Evolutionary conservation across 306 rosid genomes (phyloP), one percentile per base, ranked within the genome.

Genomic region (Glycine soja): DNA sequence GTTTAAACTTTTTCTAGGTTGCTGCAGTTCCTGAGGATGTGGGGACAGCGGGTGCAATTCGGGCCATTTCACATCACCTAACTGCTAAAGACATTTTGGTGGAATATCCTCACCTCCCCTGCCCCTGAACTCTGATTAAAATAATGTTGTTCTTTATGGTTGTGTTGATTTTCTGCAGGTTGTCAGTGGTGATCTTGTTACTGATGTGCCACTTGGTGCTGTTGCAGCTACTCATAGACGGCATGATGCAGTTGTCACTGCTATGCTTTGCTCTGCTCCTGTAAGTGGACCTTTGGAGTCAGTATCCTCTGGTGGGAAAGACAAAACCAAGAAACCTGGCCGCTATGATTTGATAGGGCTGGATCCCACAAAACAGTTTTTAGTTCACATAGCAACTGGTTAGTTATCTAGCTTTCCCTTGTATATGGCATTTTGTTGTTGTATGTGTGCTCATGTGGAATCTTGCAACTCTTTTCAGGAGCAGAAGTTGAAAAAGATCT

Each of bases 151-250:
- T 78, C 45, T 59, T 61, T 66, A 84, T 82, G 83, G 81, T 57
- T 45, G 36, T 70, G 74, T 70, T 83, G 16, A 74, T 54, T 65
- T 85, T 85, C 75, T 87, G 89, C 97, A 96, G 99, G 94, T 93
- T 86, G 91, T 96, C 71, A 93, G 94, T 80, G 99, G 99, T 40
- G 99, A 96, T 90, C 92, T 96, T 88, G 94, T 96, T 79, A 91
- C 97, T 70, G 96, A 96, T 87, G 97, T 96, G 75, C 92, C 98
- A 76, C 91, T 92, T 59, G 99, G 98, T 78, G 97, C 91, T 46
- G 94, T 96, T 63, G 99, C 99, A 42, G 97, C 99, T 87, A 88
- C 94, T 74, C 99, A 96, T 90, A 90, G 98, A 77, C 93, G 94
- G 10, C 92, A 96, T 80, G 98, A 90, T 86, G 99, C 99, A 6